Percentiles rank a stretch among this genome's conserved stretches.
Conservation (phyloP, 805 yeast species). For the Myxozyma nipponensis region DNA sequence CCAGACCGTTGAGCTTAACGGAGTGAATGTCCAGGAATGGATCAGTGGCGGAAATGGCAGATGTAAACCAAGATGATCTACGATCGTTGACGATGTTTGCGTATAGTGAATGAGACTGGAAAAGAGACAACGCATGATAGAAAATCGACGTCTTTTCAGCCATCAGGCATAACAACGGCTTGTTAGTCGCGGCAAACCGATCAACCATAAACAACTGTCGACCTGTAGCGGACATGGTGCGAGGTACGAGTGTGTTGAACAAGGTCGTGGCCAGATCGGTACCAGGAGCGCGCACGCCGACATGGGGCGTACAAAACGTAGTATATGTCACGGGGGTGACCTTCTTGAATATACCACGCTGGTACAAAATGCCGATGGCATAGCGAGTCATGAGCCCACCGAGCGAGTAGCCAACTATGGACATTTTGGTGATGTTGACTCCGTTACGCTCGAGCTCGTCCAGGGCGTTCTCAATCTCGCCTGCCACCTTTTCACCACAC, state of each 20-base stretch:
- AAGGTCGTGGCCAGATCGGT: conserved; percentile 43
- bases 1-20: conserved; percentile 33
- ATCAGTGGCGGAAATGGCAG: conserved; percentile 61
- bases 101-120: conserved; percentile 55
- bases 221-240: conserved; percentile 66
- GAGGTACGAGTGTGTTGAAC: conserved; percentile 63
- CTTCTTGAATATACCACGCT: conserved; percentile 49
- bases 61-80: conserved; percentile 78
- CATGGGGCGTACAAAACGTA: conserved; percentile 67
- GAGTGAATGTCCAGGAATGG: conserved; percentile 47
- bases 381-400: conserved; percentile 80
- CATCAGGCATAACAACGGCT: conserved; percentile 64
- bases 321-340: conserved; percentile 58
- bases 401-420: conserved; percentile 80
- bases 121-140: conserved; percentile 50
- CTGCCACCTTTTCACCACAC: conserved; percentile 71
- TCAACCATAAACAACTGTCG: conserved; percentile 67
- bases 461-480: conserved; percentile 42
- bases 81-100: conserved; percentile 78
- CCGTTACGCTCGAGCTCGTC: conserved; percentile 30
- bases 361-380: conserved; percentile 66
- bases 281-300: conserved; percentile 49
- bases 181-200: conserved; percentile 20
- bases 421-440: conserved; percentile 54
- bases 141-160: conserved; percentile 60